Conservation (phyloP, 768 basidiomycete genomes). For the Termitomyces sp. region DNA sequence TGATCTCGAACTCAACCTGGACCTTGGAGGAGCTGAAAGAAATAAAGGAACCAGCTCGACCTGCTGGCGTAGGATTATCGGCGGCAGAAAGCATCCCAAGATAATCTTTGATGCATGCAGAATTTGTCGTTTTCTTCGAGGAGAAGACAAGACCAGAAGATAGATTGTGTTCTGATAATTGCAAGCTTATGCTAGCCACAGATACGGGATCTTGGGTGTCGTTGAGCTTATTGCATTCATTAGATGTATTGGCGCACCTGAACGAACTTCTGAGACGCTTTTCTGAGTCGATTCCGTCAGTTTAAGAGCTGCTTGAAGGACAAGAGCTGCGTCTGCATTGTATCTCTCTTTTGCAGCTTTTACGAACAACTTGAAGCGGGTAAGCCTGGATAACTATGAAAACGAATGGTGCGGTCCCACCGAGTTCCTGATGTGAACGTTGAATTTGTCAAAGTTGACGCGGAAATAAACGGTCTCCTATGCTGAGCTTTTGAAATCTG, state of each 20-base stretch:
- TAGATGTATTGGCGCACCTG: slow-evolving; percentile 37
- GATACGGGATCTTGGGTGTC: slow-evolving; percentile 54
- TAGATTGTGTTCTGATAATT: slow-evolving; percentile 60
- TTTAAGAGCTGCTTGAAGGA: slow-evolving; percentile 68
- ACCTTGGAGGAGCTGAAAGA: slow-evolving; percentile 68
- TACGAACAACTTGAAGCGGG: slow-evolving; percentile 59
- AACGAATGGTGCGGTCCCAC: slow-evolving; percentile 33
- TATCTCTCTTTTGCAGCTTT: slow-evolving; percentile 73
- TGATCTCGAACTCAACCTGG: slow-evolving; percentile 74
- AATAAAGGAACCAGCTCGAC: slow-evolving; percentile 65
- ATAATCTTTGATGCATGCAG: slow-evolving; percentile 70
- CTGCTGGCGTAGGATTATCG: slow-evolving; percentile 76
- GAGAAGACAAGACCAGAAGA: slow-evolving; percentile 54
- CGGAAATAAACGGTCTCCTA: slow-evolving; percentile 76
- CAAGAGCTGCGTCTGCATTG: slow-evolving; percentile 67
- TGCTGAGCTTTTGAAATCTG: slow-evolving; percentile 6
- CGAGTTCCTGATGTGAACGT: slow-evolving; percentile 81
- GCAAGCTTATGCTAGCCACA: slow-evolving; percentile 55
- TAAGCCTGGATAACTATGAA: slow-evolving; percentile 5
- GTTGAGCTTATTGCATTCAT: neutral
- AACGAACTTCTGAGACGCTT: slow-evolving; percentile 53
- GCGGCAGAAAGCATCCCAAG: slow-evolving; percentile 73
- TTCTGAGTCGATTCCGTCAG: slow-evolving; percentile 63
- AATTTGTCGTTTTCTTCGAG: slow-evolving; percentile 49
- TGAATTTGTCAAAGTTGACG: slow-evolving; percentile 86